A percentile compares a stretch with the other conserved stretches of the same genome.
These are phyloP conservation scores for Phaffomyces antillensis DNA, from an alignment of 805 yeast species.

Conservation along the genomic window DNA sequence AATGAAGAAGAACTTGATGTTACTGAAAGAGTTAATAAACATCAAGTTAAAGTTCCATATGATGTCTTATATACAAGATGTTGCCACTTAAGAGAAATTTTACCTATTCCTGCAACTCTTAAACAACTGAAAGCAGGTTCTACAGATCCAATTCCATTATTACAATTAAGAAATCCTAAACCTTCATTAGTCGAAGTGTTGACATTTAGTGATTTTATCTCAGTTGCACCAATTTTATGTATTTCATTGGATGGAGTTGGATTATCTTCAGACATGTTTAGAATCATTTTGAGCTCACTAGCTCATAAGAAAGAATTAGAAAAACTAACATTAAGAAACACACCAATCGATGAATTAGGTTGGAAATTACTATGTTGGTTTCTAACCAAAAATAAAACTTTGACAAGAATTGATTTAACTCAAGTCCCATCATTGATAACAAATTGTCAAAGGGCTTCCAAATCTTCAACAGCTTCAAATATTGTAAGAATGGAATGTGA, in stretches of 20 bases:
- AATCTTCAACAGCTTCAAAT: slow-evolving; percentile 23
- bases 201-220: slow-evolving; percentile 79
- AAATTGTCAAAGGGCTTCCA: slow-evolving; percentile 32
- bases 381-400: slow-evolving; percentile 51
- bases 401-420: slow-evolving; percentile 60
- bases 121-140: slow-evolving; percentile 72
- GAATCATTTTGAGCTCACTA: slow-evolving; percentile 60
- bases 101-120: slow-evolving; percentile 86
- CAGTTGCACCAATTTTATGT: slow-evolving; percentile 78
- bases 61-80: slow-evolving; percentile 85
- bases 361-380: slow-evolving; percentile 82
- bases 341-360: slow-evolving; percentile 65
- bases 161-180: slow-evolving; percentile 74
- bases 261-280: slow-evolving; percentile 68
- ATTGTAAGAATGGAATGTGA: slow-evolving; percentile 32
- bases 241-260: slow-evolving; percentile 75
- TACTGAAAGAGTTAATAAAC: slow-evolving; percentile 22
- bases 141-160: slow-evolving; percentile 69
- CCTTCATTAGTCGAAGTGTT: slow-evolving; percentile 86
- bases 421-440: slow-evolving; percentile 36
- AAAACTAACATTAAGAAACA: slow-evolving; percentile 72
- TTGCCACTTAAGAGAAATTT: slow-evolving; percentile 84
- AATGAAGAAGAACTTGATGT: slow-evolving; percentile 3
- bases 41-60: slow-evolving; percentile 32
- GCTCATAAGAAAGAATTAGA: slow-evolving; percentile 54